Base-by-base conservation (phyloP, 2,329 filamentous ascomycete species). In the Fusarium sp. region DNA sequence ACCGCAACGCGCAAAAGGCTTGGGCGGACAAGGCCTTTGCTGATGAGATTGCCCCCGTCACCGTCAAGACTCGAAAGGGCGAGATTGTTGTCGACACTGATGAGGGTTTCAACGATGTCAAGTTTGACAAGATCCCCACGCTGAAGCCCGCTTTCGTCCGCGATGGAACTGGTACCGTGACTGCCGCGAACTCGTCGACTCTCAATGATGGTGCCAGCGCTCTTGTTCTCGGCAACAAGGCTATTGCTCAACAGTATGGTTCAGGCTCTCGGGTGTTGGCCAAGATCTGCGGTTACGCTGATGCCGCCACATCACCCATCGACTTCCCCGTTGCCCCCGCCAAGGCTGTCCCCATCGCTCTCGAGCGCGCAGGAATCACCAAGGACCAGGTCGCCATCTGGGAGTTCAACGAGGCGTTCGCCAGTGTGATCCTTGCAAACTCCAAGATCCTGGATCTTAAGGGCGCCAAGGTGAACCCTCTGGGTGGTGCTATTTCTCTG, bases 341-440 rank as follows among this genome's bases (percentile, higher is more conserved):
- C 43, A 95, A 97, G 83, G 96, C 96, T 6, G 96, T 98, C 0
- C 95, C 96, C 4, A 91, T 98, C 78, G 95, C 95, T 12, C 88
- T 99, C 60, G 90, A 95, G 83, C 90, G 95, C 66, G 97, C 97
- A 1, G 95, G 96, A 12, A 95, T 99, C 76, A 94, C 91, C 74
- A 95, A 95, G 84, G 93, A 97, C 56, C 94, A 98, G 82, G 95
- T 99, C 54, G 92, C 96, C 6, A 86, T 98, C 25, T 98, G 97
- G 96, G 97, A 98, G 83, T 98, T 99, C 84, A 99, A 99, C 83
- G 97, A 99, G 85, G 97, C 97, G 0, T 99, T 99, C 81, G 96
- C 97, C 32, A 94, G 94, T 6, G 95, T 98, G 33, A 97, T 98
- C 83, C 95, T 97, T 81, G 95, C 96, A 47, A 98, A 98, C 80